Evolutionary conservation across 2,329 filamentous ascomycete genomes (phyloP), one percentile per base, ranked within the genome.

Genomic region (Rhynchosporium agropyri): DNA sequence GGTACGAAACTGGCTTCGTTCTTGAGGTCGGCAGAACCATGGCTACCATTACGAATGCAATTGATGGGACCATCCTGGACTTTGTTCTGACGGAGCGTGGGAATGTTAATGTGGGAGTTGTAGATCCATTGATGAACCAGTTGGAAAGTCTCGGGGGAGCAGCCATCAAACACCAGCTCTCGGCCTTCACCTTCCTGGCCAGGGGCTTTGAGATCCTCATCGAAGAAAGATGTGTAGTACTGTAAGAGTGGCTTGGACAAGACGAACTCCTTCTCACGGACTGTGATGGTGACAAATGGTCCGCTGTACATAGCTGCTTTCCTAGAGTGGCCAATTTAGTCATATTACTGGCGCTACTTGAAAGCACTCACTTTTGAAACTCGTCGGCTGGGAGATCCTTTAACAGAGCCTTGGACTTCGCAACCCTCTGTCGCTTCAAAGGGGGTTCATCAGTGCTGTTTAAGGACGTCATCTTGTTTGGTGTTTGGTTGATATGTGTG

Each of bases 71-170:
- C 5, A 28, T 28, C 46, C 7, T 40, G 46, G 13, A n/a, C 26
- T 42, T 9, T 3, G 5, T 33, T 4, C 6, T 76, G 80, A 67
- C 31, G n/a, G 38, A 10, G 33, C 5, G 54, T 36, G 13, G 56
- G 54, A n/a, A 65, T 15, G 1, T 55, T 53, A 42, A 63, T 48
- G n/a, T 42, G 54, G 45, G 49, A 53, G 6, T 56, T 56, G n/a
- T 62, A 65, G 26, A 70, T 60, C 56, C 61, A 69, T 55, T 64
- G 61, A 26, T 65, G n/a, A 4, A 59, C 20, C 15, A 63, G 46
- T 8, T 65, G 29, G 48, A 70, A 69, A 0, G 49, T 54, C 4
- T 48, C 31, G 13, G 58, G n/a, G 3, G 61, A 58, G 8, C 49
- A 62, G 13, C 61, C 63, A 1, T 54, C 28, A 1, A 70, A 50